Evolutionary conservation across 495 filamentous ascomycete genomes (phyloP), one percentile per base, ranked within the genome.

Genomic region (Saxispiralis lemnorum): DNA sequence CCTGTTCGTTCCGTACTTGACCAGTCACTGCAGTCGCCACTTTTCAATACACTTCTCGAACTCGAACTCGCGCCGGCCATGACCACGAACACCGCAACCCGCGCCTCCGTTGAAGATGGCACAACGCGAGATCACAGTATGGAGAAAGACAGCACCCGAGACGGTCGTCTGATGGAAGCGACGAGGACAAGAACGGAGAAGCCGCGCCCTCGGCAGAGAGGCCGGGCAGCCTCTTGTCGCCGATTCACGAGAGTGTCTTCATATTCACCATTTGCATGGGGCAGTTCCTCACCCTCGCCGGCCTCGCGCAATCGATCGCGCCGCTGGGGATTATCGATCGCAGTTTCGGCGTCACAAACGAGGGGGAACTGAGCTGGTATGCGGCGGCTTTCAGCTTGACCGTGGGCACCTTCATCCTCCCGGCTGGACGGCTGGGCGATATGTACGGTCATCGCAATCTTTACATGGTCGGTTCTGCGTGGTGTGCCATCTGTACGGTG

Each of bases 381-480:
- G 36, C 43, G 5, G 51, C 51, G 11, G 54, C 39, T 7, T 56
- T 51, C 45, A 42, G 40, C 18, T 39, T 56, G 19, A 54, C 51
- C 13, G 48, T 54, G 14, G 51, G 54, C 3, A 54, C 54, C 7
- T 56, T 56, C 51, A 56, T 56, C 41, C 41, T 56, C 7, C 15
- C 42, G 19, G 39, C 41, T n/a, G 54, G 54, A 13, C 46, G 51
- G 0, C 37, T 56, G 20, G 53, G 53, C 2, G 54, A 56, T 43
- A 35, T 56, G 15, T 49, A 38, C 21, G 54, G 54, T 11, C 43
- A 51, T 28, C 42, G 42, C 28, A 42, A 38, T 9, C 36, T 44
- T 41, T 34, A 44, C 15, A 34, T 56, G 15, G 20, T 51, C 17
- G 54, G 48, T 1, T 56, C 33, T 19, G 20, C 28, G n/a, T 56